Conservation (phyloP, 768 basidiomycete genomes). For the Tremella fuciformis region DNA sequence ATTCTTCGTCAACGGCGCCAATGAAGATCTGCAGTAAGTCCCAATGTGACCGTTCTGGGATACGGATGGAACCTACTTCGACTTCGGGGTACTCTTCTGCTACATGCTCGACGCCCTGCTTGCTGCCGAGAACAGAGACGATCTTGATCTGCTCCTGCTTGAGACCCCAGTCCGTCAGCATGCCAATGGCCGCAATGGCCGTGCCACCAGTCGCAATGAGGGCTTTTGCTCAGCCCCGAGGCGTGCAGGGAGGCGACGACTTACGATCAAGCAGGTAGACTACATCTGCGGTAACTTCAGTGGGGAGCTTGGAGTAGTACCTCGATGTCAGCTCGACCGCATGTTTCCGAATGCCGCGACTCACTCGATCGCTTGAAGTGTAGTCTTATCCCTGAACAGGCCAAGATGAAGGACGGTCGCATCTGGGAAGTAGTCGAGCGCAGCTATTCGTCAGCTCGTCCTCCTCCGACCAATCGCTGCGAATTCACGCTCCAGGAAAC, state of each 20-base stretch:
- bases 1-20: slow-evolving; percentile 69
- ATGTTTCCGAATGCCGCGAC: slow-evolving; percentile 5
- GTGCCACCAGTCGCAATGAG: slow-evolving; percentile 93
- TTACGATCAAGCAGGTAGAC: slow-evolving; percentile 79
- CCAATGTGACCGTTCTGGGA: neutral
- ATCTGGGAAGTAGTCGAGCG: slow-evolving; percentile 79
- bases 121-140: slow-evolving; percentile 74
- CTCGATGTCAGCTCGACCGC: slow-evolving; percentile 42
- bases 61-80: slow-evolving; percentile 58
- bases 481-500: slow-evolving; percentile 70
- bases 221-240: neutral
- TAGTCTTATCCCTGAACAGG: slow-evolving; percentile 67
- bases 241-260: slow-evolving; percentile 2
- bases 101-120: slow-evolving; percentile 68
- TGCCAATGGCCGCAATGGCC: slow-evolving; percentile 76
- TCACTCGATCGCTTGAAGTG: slow-evolving; percentile 77
- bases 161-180: slow-evolving; percentile 55
- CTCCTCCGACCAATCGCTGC: neutral
- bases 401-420: slow-evolving; percentile 89
- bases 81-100: slow-evolving; percentile 69
- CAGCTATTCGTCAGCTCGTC: slow-evolving; percentile 53
- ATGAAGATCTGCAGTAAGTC: slow-evolving; percentile 68
- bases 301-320: slow-evolving; percentile 83
- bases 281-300: slow-evolving; percentile 68
- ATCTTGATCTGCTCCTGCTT: slow-evolving; percentile 71